Conservation (phyloP, 306 rosid species). For the Pueraria montana region DNA sequence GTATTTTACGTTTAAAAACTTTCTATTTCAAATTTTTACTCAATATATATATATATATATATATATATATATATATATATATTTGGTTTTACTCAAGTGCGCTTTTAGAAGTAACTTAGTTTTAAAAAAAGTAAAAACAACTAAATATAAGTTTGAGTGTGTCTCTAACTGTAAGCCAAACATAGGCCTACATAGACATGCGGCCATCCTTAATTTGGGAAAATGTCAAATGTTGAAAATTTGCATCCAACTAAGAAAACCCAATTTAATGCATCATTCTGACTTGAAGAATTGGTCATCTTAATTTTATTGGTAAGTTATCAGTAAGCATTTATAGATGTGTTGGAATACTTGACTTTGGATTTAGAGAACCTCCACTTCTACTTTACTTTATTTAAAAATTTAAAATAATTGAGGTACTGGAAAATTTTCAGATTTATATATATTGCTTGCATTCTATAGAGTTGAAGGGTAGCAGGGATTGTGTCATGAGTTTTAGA, state of each 20-base stretch:
- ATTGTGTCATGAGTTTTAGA: neutral
- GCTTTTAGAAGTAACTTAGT: neutral
- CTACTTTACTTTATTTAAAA: neutral
- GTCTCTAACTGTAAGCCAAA: no score
- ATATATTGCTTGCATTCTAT: neutral
- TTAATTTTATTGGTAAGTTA: neutral
- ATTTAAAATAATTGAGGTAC: neutral
- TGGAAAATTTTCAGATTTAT: neutral
- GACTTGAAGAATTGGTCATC: neutral
- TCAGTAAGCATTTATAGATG: neutral
- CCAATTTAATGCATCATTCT: neutral
- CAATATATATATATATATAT: no score
- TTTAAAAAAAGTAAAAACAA: no score
- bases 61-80: no score
- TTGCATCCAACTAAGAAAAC: neutral
- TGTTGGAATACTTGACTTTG: neutral
- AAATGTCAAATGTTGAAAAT: neutral
- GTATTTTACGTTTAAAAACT: neutral
- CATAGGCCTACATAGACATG: no score
- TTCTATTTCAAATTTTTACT: neutral
- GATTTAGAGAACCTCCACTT: neutral
- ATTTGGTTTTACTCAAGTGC: neutral
- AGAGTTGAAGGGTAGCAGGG: neutral
- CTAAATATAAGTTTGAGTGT: no score
- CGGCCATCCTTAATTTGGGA: neutral